A percentile compares a stretch with the other conserved stretches of the same genome.
Evolutionary conservation across 2,329 filamentous ascomycete genomes (phyloP).

Genomic region (Verruconis gallopava): DNA sequence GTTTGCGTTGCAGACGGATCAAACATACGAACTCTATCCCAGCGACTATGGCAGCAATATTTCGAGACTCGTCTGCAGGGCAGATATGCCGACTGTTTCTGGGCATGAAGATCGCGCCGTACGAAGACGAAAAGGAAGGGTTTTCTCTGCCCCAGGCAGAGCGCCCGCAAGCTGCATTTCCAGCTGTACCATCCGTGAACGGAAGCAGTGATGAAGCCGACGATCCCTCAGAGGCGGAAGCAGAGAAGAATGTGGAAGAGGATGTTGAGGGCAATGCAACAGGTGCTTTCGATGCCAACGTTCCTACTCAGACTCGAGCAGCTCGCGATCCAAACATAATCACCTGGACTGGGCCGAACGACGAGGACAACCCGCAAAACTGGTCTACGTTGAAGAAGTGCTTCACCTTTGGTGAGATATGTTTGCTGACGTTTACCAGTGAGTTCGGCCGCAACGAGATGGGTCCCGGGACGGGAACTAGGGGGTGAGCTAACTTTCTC

Average conservation of each 20-base stretch:
- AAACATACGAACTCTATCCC: neutral
- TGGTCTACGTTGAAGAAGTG: slow-evolving; percentile 8
- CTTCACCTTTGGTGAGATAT: slow-evolving; percentile 5
- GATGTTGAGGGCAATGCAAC: slow-evolving; percentile 3
- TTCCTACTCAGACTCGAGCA: neutral
- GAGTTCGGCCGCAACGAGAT: neutral
- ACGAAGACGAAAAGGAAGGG: slow-evolving; percentile 8
- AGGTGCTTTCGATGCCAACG: neutral
- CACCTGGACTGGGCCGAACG: slow-evolving; percentile 6
- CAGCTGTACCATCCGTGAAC: neutral
- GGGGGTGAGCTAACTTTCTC: no score
- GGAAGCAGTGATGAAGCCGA: neutral
- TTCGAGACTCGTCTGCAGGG: slow-evolving; percentile 8
- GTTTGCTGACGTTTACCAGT: slow-evolving; percentile 9
- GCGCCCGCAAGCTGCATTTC: neutral
- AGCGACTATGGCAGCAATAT: slow-evolving; percentile 5
- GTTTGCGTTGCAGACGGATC: no score
- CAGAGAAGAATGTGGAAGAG: slow-evolving; percentile 3
- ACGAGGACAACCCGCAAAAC: slow-evolving; percentile 11
- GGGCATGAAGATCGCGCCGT: slow-evolving; percentile 8
- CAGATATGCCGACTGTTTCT: slow-evolving; percentile 5
- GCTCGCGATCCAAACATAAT: slow-evolving; percentile 5
- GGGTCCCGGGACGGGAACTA: neutral
- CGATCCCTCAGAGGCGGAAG: neutral
- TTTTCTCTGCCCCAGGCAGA: slow-evolving; percentile 2